phyloP scores from a whole-genome alignment of 108 stramenopile species.

The Mediolabrus comicus region DNA sequence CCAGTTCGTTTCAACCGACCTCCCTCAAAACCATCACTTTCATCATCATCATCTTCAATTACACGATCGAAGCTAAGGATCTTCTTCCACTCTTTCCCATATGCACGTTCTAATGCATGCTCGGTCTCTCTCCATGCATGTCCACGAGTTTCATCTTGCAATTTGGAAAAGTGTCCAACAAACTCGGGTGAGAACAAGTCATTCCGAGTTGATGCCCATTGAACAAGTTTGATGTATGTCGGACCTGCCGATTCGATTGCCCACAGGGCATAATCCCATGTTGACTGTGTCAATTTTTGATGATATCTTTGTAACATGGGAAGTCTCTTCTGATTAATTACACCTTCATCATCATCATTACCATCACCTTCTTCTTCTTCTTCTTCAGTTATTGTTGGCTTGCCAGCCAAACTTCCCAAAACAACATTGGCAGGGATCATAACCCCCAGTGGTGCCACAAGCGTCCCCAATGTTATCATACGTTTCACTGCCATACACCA shows the following conservation, averaged over 20 bases:
- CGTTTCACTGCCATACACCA: slow-evolving; percentile 32
- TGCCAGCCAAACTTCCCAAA: slow-evolving; percentile 13
- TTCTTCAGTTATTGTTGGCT: not conserved
- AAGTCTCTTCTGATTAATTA: not conserved
- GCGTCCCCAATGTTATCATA: slow-evolving; percentile 7
- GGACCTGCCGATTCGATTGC: slow-evolving; percentile 89
- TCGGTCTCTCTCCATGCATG: slow-evolving; percentile 78
- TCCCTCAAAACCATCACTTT: slow-evolving; percentile 19
- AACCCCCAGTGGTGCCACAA: slow-evolving; percentile 29
- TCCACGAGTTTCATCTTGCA: slow-evolving; percentile 84
- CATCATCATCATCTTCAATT: slow-evolving; percentile 17
- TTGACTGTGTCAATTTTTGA: slow-evolving; percentile 12
- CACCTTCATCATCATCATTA: not conserved
- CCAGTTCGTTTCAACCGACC: slow-evolving; percentile 11
- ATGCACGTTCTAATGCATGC: slow-evolving; percentile 52
- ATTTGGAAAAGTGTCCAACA: slow-evolving; percentile 77
- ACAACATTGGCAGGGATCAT: slow-evolving; percentile 18
- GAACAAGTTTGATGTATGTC: slow-evolving; percentile 87
- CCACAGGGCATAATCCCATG: slow-evolving; percentile 85
- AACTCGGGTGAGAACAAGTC: slow-evolving; percentile 87
- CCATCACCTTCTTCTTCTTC: not conserved
- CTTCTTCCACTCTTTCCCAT: slow-evolving; percentile 58
- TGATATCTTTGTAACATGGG: slow-evolving; percentile 3
- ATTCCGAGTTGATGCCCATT: slow-evolving; percentile 90
- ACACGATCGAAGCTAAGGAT: slow-evolving; percentile 25